These are phyloP conservation scores for Malus sylvestris DNA, from an alignment of 306 rosid species.

Conservation along the genomic window DNA sequence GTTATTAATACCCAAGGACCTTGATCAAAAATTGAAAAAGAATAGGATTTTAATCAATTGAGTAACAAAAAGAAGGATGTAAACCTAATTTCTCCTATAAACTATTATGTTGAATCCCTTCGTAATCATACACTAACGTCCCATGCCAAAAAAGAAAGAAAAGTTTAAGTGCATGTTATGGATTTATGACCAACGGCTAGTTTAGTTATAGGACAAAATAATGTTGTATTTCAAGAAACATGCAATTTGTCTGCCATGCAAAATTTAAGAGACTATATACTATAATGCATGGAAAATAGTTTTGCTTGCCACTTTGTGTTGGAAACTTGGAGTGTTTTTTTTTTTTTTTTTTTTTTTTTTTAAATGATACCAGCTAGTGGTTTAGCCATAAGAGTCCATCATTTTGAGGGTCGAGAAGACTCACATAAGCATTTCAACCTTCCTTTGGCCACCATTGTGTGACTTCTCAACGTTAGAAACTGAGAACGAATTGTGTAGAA, in stretches of 20 bases:
- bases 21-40: no score
- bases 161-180: not conserved
- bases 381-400: accelerated
- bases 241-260: slow-evolving; percentile 24
- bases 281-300: not conserved
- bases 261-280: not conserved
- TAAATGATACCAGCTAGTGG: no score
- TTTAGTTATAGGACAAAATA: not conserved
- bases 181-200: not conserved
- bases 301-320: slow-evolving; percentile 4
- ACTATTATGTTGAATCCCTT: not conserved
- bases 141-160: slow-evolving; percentile 23
- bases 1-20: no score
- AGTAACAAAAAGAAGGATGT: no score
- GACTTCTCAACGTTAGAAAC: no score
- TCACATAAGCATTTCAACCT: no score
- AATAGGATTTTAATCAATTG: no score
- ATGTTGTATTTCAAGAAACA: slow-evolving; percentile 14
- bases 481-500: no score
- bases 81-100: not conserved
- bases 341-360: no score
- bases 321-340: slow-evolving; percentile 2
- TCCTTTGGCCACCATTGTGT: no score
- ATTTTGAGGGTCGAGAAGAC: no score
- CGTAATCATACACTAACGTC: not conserved